Evolutionary conservation across 208 protist species (phyloP).

Genomic region (Trypanosoma cruzi): DNA sequence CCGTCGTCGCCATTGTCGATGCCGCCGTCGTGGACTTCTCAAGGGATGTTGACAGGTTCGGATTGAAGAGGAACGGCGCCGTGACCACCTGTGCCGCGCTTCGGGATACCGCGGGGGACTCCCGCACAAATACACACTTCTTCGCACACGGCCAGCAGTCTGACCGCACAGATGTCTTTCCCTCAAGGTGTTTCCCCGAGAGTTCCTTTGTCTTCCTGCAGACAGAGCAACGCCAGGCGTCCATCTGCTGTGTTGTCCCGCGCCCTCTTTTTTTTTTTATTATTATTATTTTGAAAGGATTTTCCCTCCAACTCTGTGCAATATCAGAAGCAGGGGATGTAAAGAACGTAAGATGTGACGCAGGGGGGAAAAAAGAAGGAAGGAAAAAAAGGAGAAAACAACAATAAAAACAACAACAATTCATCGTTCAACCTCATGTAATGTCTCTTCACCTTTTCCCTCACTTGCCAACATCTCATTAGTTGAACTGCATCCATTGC

Average conservation of each 20-base stretch:
- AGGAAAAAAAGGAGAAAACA: not conserved
- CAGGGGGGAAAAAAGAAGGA: not conserved
- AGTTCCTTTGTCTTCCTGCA: conserved; percentile 47
- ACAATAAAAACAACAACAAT: conserved; percentile 2
- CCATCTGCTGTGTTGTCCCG: not conserved
- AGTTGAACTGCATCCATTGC: too few species aligned
- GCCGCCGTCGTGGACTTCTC: not conserved
- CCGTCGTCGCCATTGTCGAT: not conserved
- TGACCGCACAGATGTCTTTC: conserved; percentile 48
- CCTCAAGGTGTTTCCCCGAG: conserved; percentile 31
- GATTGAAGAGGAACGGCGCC: conserved; percentile 23
- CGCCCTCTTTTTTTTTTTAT: not conserved
- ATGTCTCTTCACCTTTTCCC: too few species aligned
- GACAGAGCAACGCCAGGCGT: conserved; percentile 22
- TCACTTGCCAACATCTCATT: too few species aligned
- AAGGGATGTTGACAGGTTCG: not conserved
- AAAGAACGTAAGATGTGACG: not conserved
- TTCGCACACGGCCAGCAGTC: conserved; percentile 64
- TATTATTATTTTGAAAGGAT: too few species aligned
- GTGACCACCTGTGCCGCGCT: conserved; percentile 3
- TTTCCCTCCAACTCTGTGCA: too few species aligned
- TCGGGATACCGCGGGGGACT: not conserved
- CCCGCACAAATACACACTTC: conserved; percentile 8
- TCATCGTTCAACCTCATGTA: not conserved
- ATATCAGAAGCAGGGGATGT: too few species aligned